Evolutionary conservation across 75 land plant species (phyloP).

Genomic region (Sequoiadendron giganteum): DNA sequence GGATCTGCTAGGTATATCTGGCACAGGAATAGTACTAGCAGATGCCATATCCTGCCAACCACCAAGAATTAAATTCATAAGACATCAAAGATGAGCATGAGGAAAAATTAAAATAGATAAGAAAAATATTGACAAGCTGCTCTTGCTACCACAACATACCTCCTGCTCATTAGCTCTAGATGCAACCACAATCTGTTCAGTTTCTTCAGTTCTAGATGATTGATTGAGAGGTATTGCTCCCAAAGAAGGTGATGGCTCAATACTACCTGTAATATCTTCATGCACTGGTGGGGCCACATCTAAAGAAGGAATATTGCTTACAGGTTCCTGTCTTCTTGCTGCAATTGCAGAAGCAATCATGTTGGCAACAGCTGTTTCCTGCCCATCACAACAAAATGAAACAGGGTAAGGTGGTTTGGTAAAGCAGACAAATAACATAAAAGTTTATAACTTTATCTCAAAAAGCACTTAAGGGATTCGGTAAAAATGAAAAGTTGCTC

Average conservation of each 20-base stretch:
- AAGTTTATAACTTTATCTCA: not conserved
- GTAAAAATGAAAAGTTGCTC: not conserved
- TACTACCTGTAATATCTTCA: not conserved
- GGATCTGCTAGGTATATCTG: not conserved
- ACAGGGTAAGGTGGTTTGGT: not conserved
- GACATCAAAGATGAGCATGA: not conserved
- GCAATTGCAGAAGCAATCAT: not conserved
- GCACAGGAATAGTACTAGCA: not conserved
- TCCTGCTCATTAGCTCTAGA: constrained; percentile 3
- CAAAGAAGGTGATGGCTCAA: not conserved
- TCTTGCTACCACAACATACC: not conserved
- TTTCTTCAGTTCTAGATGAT: constrained; percentile 11
- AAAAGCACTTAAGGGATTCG: not conserved
- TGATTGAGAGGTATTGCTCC: not conserved
- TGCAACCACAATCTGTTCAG: not conserved
- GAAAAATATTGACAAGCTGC: not conserved
- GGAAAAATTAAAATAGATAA: not conserved
- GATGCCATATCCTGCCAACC: not conserved
- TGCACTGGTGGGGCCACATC: not conserved
- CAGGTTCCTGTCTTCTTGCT: not conserved
- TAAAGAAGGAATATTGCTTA: not conserved
- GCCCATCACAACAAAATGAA: not conserved
- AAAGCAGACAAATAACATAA: not conserved
- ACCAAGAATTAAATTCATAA: not conserved
- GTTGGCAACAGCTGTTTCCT: not conserved